These are phyloP conservation scores for Trametes gibbosa DNA, from an alignment of 768 basidiomycete species.

Conservation along the genomic window DNA sequence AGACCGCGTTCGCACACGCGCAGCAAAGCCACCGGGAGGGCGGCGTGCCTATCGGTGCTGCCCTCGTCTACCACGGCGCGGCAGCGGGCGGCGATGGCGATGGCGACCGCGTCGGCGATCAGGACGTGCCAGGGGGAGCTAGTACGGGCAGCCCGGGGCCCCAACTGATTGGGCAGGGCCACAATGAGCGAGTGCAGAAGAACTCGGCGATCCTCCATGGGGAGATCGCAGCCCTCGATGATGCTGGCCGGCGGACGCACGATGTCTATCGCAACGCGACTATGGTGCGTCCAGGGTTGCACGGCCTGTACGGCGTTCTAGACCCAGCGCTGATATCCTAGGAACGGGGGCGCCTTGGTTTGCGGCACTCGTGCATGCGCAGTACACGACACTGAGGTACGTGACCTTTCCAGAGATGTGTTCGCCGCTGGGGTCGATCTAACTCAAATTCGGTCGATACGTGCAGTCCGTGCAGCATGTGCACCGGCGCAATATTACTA, in stretches of 20 bases:
- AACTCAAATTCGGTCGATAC: constrained; percentile 15
- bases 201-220: constrained; percentile 43
- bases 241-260: constrained; percentile 49
- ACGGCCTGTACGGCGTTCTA: not conserved
- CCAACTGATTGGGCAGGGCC: constrained; percentile 39
- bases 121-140: no score
- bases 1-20: constrained; percentile 41
- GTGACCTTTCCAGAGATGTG: not conserved
- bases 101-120: no score
- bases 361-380: not conserved
- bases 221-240: constrained; percentile 50
- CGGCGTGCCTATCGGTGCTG: constrained; percentile 64
- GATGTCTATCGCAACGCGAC: constrained; percentile 46
- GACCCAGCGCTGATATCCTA: not conserved
- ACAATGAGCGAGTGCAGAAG: constrained; percentile 47
- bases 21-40: constrained; percentile 46
- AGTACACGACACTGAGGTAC: constrained; percentile 41
- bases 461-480: constrained; percentile 62
- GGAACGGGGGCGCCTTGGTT: not conserved
- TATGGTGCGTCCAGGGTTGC: constrained; percentile 37
- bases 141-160: not conserved
- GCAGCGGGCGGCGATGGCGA: not conserved
- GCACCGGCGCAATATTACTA: constrained; percentile 58
- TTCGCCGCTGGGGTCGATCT: not conserved
- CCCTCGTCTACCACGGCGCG: constrained; percentile 33